phyloP scores from a whole-genome alignment of 768 basidiomycete genomes.

The Trametes elegans region DNA sequence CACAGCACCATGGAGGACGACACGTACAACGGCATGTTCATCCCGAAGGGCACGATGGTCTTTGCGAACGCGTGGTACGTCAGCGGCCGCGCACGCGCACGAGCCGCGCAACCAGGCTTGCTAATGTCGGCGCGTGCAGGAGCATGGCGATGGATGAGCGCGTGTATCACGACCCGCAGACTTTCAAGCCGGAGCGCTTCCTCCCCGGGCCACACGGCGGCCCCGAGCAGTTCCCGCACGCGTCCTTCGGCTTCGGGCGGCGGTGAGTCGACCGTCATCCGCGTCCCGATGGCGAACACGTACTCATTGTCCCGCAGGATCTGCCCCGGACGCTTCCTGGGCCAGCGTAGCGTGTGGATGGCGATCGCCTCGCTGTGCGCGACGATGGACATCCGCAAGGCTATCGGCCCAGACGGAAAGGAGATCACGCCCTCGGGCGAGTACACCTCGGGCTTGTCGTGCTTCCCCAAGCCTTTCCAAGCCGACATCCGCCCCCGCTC shows the following conservation, averaged over 20 bases:
- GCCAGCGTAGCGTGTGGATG: conserved; percentile 45
- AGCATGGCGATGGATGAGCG: conserved; percentile 27
- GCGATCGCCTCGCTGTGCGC: conserved; percentile 44
- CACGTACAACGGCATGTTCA: conserved; percentile 25
- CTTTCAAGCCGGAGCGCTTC: conserved; percentile 51
- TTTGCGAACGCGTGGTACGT: conserved; percentile 23
- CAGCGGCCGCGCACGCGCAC: no score
- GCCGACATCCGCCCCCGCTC: conserved; percentile 14
- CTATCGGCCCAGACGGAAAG: conserved; percentile 39
- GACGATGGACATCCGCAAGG: conserved; percentile 43
- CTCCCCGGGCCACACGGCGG: conserved; percentile 19
- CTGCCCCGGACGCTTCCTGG: conserved; percentile 55
- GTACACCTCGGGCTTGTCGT: conserved; percentile 44
- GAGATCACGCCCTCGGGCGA: conserved; percentile 38
- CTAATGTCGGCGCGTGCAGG: conserved; percentile 8
- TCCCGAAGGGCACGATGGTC: conserved; percentile 28
- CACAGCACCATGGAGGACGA: conserved; percentile 26
- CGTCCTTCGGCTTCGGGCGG: conserved; percentile 13
- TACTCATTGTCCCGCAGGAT: conserved; percentile 30
- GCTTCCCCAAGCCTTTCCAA: conserved; percentile 31
- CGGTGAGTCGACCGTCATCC: neutral
- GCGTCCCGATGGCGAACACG: neutral
- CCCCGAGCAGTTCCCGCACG: conserved; percentile 17
- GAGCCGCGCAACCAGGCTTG: no score
- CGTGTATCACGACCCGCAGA: conserved; percentile 42